phyloP scores from a whole-genome alignment of 2,329 filamentous ascomycete species.

The Talaromyces albobiverticillius region DNA sequence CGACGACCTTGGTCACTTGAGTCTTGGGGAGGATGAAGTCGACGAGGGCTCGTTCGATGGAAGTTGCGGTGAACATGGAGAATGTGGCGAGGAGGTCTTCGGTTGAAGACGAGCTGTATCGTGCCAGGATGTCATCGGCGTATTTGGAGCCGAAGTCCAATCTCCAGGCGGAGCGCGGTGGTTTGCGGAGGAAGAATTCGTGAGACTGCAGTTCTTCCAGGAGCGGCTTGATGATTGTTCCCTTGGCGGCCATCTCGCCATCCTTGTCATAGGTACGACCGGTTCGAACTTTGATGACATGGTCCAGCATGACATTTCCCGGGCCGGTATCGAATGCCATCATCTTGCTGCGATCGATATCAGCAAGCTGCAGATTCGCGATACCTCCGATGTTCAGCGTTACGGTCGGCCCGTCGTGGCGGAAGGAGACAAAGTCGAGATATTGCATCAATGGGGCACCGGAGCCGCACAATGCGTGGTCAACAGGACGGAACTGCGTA shows the following conservation, averaged over 20 bases:
- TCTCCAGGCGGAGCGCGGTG: constrained; percentile 28
- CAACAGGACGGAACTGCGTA: constrained; percentile 29
- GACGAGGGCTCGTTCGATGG: constrained; percentile 22
- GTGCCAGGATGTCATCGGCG: constrained; percentile 22
- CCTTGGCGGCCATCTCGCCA: constrained; percentile 25
- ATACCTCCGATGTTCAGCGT: constrained; percentile 32
- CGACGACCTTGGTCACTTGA: constrained; percentile 20
- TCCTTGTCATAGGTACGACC: constrained; percentile 25
- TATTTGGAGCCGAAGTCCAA: constrained; percentile 27
- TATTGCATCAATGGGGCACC: constrained; percentile 32
- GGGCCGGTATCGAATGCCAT: constrained; percentile 32
- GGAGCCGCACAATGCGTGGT: constrained; percentile 28
- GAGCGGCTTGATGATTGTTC: constrained; percentile 19
- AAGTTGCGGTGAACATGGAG: constrained; percentile 22
- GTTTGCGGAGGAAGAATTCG: constrained; percentile 25
- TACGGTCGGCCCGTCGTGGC: constrained; percentile 21
- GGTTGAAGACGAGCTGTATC: constrained; percentile 18
- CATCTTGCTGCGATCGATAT: constrained; percentile 27
- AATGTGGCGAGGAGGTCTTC: constrained; percentile 25
- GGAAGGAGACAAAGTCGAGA: constrained; percentile 30
- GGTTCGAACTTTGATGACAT: constrained; percentile 25
- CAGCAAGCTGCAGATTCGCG: constrained; percentile 29
- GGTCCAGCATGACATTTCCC: constrained; percentile 31
- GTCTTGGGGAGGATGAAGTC: constrained; percentile 25
- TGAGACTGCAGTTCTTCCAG: constrained; percentile 22